Evolutionary conservation across 345 rosid genomes (phyloP).

Genomic region (Salix udensis): DNA sequence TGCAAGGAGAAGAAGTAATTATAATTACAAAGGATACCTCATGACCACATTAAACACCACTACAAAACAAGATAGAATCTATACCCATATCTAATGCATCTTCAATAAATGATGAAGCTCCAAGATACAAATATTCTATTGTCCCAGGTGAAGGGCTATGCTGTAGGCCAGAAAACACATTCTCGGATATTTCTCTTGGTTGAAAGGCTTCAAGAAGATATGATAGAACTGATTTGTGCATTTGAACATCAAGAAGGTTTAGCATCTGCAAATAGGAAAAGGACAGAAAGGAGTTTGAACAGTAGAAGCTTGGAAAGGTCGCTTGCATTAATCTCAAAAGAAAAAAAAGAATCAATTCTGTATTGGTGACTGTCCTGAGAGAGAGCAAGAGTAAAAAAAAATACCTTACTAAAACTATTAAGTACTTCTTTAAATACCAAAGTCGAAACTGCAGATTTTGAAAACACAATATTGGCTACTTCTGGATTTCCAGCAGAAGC

Average conservation of each 20-base stretch:
- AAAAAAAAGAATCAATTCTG: no score
- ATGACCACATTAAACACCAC: neutral
- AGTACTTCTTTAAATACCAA: slow-evolving; percentile 62
- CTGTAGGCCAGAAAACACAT: slow-evolving; percentile 32
- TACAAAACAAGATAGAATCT: slow-evolving; percentile 2
- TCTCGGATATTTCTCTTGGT: slow-evolving; percentile 34
- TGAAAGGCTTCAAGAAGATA: slow-evolving; percentile 71
- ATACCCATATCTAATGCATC: slow-evolving; percentile 54
- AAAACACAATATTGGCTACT: slow-evolving; percentile 34
- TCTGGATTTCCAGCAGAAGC: slow-evolving; percentile 54
- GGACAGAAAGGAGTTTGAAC: neutral
- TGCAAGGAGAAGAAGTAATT: slow-evolving; percentile 36
- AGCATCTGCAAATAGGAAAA: slow-evolving; percentile 40
- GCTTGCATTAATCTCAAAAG: no score
- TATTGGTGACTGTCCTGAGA: neutral
- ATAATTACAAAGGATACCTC: neutral
- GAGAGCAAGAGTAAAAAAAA: slow-evolving; percentile 7
- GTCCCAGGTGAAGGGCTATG: slow-evolving; percentile 55
- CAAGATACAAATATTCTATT: slow-evolving; percentile 53
- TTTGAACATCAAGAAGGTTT: slow-evolving; percentile 47
- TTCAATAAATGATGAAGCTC: slow-evolving; percentile 62
- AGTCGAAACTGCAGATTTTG: slow-evolving; percentile 47
- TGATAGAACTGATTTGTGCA: slow-evolving; percentile 41
- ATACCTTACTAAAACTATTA: slow-evolving; percentile 62
- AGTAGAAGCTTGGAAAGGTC: neutral